phyloP scores from a whole-genome alignment of 2,329 filamentous ascomycete genomes.

The Calonectria henricotiae region DNA sequence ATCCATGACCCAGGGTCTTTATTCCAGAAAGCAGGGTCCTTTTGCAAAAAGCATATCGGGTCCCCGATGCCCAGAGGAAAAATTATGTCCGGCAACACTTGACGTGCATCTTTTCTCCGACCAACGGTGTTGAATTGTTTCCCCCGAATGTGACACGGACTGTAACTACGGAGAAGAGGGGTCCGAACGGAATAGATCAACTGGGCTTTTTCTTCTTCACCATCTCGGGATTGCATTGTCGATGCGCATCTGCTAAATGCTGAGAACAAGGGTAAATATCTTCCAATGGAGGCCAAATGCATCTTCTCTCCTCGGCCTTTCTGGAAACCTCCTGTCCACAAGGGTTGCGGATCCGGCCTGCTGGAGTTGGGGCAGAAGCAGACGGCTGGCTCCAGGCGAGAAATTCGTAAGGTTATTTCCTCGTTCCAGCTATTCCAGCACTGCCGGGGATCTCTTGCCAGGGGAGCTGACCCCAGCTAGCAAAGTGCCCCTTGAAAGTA shows the following conservation, averaged over 20 bases:
- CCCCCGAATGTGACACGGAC: not conserved
- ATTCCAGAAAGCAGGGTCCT: conserved; percentile 19
- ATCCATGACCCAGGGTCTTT: conserved; percentile 15
- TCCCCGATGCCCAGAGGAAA: conserved; percentile 19
- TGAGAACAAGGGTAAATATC: conserved; percentile 5
- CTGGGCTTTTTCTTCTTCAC: not conserved
- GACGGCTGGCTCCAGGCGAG: conserved; percentile 32
- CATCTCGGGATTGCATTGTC: not conserved
- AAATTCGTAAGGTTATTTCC: conserved; percentile 33
- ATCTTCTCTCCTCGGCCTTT: conserved; percentile 7
- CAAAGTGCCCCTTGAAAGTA: not conserved
- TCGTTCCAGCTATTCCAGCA: conserved; percentile 20
- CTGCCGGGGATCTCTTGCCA: conserved; percentile 31
- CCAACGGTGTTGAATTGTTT: not conserved
- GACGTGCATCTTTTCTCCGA: not conserved
- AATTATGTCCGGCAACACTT: not conserved
- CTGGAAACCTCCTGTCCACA: not conserved
- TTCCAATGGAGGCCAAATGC: conserved; percentile 15
- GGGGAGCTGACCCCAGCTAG: conserved; percentile 28
- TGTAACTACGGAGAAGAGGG: not conserved
- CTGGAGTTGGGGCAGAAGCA: conserved; percentile 39
- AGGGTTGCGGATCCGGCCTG: conserved; percentile 41
- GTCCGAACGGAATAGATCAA: not conserved
- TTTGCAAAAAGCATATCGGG: conserved; percentile 22
- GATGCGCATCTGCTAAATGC: not conserved